Conservation (phyloP, 2,329 filamentous ascomycete species). For the Bertia moriformis region DNA sequence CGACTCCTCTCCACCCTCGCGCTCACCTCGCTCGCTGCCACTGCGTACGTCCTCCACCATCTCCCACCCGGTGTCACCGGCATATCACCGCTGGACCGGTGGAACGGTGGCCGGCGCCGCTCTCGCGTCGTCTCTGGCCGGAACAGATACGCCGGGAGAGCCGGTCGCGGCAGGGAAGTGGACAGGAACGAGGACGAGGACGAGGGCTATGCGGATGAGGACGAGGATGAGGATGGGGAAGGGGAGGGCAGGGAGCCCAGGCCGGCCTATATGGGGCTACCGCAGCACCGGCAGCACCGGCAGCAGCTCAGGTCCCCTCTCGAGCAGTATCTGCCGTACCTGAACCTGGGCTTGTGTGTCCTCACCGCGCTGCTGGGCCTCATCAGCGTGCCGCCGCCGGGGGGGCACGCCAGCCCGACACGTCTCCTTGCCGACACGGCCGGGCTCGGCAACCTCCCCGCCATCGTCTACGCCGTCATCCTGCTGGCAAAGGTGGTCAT, state of each 20-base stretch:
- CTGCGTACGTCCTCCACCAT: constrained; percentile 42
- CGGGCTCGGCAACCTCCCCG: constrained; percentile 34
- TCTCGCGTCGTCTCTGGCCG: constrained; percentile 10
- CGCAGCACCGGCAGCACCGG: constrained; percentile 4
- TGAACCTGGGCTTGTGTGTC: constrained; percentile 42
- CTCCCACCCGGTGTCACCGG: constrained; percentile 40
- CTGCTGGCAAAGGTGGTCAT: constrained; percentile 51
- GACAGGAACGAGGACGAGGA: constrained; percentile 1
- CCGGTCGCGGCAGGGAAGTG: constrained; percentile 3
- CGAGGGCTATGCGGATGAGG: background rate
- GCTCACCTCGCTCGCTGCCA: constrained; percentile 47
- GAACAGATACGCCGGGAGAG: constrained; percentile 4
- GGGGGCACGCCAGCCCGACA: constrained; percentile 10
- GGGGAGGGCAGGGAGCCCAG: too few relatives aligned
- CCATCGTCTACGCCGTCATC: constrained; percentile 43
- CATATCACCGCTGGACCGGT: constrained; percentile 30
- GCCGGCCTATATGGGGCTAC: too few relatives aligned
- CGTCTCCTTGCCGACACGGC: constrained; percentile 8
- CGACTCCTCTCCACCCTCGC: constrained; percentile 35
- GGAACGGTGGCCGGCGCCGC: constrained; percentile 18
- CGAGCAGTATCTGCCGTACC: constrained; percentile 38
- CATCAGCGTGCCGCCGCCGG: constrained; percentile 15
- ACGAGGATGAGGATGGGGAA: too few relatives aligned
- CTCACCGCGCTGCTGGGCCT: constrained; percentile 32
- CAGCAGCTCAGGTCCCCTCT: constrained; percentile 23